Conservation (phyloP, 2,329 filamentous ascomycete species). For the Fusarium nisikadoi region DNA sequence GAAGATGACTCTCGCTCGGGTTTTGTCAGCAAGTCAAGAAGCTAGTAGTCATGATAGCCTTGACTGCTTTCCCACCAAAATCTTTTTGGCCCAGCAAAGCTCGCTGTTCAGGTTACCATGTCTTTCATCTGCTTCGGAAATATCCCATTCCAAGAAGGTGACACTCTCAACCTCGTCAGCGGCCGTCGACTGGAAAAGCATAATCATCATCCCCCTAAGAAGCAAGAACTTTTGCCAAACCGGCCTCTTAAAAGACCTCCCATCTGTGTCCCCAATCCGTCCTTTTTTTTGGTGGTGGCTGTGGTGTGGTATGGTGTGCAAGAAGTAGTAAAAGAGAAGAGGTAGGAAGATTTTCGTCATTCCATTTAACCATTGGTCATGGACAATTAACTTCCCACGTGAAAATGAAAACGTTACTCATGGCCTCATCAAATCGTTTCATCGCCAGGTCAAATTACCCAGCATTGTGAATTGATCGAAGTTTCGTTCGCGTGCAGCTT, state of each 20-base stretch:
- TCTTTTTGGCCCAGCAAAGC: slow-evolving; percentile 37
- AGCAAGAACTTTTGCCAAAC: slow-evolving; percentile 41
- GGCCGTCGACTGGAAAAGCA: slow-evolving; percentile 35
- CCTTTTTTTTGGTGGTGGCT: slow-evolving; percentile 36
- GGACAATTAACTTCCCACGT: slow-evolving; percentile 28
- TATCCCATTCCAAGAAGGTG: slow-evolving; percentile 40
- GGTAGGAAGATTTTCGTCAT: slow-evolving; percentile 26
- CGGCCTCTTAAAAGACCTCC: slow-evolving; percentile 13
- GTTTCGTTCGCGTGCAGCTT: slow-evolving; percentile 40
- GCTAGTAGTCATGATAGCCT: slow-evolving; percentile 28
- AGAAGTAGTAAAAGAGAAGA: slow-evolving; percentile 23
- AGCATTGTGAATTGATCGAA: slow-evolving; percentile 35
- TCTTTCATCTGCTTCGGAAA: slow-evolving; percentile 35
- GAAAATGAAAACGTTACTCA: slow-evolving; percentile 42
- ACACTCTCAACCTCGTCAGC: slow-evolving; percentile 31
- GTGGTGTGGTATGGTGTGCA: slow-evolving; percentile 32
- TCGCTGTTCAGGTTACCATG: slow-evolving; percentile 22
- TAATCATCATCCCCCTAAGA: slow-evolving; percentile 29
- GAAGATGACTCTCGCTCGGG: slow-evolving; percentile 32
- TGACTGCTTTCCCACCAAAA: slow-evolving; percentile 35
- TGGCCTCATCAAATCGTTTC: slow-evolving; percentile 45
- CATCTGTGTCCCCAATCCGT: slow-evolving; percentile 23
- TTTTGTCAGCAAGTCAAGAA: slow-evolving; percentile 27
- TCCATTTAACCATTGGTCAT: slow-evolving; percentile 29
- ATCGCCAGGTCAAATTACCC: slow-evolving; percentile 37